A percentile compares a stretch with the other conserved stretches of the same genome.
phyloP scores from a whole-genome alignment of 495 filamentous ascomycete genomes.

The Xylaria cubensis region DNA sequence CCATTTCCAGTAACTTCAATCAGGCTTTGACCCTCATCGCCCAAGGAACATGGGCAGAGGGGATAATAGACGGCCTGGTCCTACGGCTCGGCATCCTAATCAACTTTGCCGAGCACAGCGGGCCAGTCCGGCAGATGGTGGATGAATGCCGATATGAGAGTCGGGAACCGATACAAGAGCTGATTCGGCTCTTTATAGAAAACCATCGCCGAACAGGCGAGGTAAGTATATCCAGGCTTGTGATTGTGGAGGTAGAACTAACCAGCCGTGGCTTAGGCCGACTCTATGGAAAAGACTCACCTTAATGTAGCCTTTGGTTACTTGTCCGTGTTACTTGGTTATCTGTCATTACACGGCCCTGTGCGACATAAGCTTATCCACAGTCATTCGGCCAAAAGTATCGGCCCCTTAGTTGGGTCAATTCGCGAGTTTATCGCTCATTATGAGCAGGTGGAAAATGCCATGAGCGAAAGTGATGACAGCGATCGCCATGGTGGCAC shows the following conservation, averaged over 20 bases:
- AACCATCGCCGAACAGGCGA: conserved; percentile 56
- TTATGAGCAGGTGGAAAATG: conserved; percentile 75
- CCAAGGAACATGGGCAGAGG: conserved; percentile 45
- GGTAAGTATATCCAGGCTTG: conserved; percentile 51
- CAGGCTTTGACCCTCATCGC: conserved; percentile 52
- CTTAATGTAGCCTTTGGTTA: conserved; percentile 92
- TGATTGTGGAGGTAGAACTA: conserved; percentile 5
- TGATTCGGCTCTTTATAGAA: conserved; percentile 60
- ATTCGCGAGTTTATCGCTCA: conserved; percentile 85
- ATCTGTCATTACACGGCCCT: conserved; percentile 68
- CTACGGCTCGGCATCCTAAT: conserved; percentile 84
- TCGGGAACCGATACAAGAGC: conserved; percentile 49
- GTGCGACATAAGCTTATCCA: conserved; percentile 58
- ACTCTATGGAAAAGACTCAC: conserved; percentile 82
- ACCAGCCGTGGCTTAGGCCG: conserved; percentile 61
- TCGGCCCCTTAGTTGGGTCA: conserved; percentile 72
- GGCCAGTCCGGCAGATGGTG: conserved; percentile 43
- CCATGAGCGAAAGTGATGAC: conserved; percentile 53
- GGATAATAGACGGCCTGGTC: conserved; percentile 72
- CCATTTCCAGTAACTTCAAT: conserved; percentile 47
- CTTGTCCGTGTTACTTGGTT: conserved; percentile 82
- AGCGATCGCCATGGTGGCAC: conserved; percentile 53
- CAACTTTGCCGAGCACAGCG: conserved; percentile 79
- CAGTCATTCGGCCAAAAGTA: conserved; percentile 62
- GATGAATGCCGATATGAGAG: conserved; percentile 36